Conservation (phyloP, 139 green algal genomes). For the Chlorella sp. region DNA sequence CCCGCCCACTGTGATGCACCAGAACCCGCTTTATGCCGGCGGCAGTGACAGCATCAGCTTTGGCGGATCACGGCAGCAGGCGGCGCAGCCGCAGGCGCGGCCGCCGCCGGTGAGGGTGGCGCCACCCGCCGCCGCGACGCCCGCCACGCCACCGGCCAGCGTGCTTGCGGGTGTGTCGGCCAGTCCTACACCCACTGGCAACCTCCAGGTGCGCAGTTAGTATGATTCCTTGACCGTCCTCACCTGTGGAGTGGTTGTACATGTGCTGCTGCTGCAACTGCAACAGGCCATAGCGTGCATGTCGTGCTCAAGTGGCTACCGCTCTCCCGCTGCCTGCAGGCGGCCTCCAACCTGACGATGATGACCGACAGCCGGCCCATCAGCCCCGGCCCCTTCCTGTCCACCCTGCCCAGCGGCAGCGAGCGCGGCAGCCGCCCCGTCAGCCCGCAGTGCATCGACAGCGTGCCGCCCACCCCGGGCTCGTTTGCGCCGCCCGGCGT, state of each 20-base stretch:
- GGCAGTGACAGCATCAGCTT: neutral
- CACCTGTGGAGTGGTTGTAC: too few relatives aligned
- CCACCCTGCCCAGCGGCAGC: constrained; percentile 8
- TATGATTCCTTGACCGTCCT: too few relatives aligned
- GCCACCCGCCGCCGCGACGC: neutral
- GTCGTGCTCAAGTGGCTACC: neutral
- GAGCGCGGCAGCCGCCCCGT: constrained; percentile 27
- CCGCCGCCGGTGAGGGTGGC: constrained; percentile 7
- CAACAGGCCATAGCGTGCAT: neutral
- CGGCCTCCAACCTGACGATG: constrained; percentile 36
- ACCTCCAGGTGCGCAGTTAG: neutral
- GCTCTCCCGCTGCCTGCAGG: constrained; percentile 7
- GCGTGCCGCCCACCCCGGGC: constrained; percentile 20
- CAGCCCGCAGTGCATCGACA: constrained; percentile 36
- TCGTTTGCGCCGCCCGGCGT: constrained; percentile 23
- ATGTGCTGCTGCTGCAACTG: neutral
- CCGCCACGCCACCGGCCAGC: neutral
- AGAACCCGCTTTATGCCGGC: constrained; percentile 12
- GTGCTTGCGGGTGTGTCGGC: neutral
- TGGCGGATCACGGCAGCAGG: neutral
- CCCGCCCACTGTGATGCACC: neutral
- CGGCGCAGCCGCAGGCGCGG: neutral
- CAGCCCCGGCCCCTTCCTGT: constrained; percentile 28
- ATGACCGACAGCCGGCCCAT: constrained; percentile 32
- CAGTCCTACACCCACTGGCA: neutral